Evolutionary conservation across 306 rosid genomes (phyloP).

Genomic region (Prunus fruticosa): DNA sequence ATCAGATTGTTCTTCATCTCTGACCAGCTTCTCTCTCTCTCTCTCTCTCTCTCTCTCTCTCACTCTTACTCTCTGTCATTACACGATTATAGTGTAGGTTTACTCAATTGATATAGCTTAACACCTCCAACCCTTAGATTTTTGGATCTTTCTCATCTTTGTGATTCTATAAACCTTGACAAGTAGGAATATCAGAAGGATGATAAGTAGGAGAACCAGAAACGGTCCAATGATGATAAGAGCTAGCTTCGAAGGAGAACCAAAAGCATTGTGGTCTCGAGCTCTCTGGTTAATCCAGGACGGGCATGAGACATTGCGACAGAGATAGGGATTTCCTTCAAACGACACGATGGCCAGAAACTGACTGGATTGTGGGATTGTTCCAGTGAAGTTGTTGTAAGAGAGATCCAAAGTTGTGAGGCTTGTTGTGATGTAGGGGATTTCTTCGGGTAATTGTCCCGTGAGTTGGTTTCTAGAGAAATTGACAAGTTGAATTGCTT

Average conservation of each 20-base stretch:
- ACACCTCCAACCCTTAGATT: constrained; percentile 53
- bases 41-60: too few species aligned
- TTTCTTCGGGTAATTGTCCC: constrained; percentile 54
- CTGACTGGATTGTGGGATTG: constrained; percentile 57
- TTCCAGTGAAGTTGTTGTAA: constrained; percentile 53
- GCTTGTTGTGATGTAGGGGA: constrained; percentile 54
- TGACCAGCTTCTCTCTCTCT: too few species aligned
- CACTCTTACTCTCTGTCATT: too few species aligned
- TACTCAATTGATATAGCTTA: too few species aligned
- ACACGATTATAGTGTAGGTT: too few species aligned
- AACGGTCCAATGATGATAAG: constrained; percentile 9
- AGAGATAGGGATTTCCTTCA: constrained; percentile 63
- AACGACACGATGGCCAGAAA: constrained; percentile 55
- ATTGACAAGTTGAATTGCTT: constrained; percentile 36
- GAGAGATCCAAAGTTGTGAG: constrained; percentile 71
- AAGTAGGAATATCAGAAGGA: constrained; percentile 19
- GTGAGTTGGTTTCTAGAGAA: constrained; percentile 50
- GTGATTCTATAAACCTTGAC: constrained; percentile 39
- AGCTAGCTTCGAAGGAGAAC: constrained; percentile 22
- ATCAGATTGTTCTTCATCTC: too few species aligned
- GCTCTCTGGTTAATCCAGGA: neutral
- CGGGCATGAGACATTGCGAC: constrained; percentile 39
- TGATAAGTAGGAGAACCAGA: neutral
- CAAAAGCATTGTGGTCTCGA: neutral
- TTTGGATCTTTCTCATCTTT: constrained; percentile 25